Evolutionary conservation across 2,329 filamentous ascomycete genomes (phyloP), one percentile per base, ranked within the genome.

Genomic region (Diaporthe sp.): DNA sequence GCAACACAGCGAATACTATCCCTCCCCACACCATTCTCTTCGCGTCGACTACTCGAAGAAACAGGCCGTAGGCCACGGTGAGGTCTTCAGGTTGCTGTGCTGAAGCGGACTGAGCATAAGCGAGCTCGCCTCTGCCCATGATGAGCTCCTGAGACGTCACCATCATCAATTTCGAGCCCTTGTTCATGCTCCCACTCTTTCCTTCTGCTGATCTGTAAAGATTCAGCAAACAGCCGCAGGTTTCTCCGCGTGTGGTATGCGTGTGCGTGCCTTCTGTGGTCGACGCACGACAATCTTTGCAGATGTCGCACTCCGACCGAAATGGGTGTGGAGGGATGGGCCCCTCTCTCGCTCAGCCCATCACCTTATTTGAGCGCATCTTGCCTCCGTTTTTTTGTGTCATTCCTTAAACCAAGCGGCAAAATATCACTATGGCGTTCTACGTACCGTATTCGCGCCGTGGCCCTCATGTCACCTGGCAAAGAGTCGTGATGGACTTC

Each of bases 1-100:
- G 75, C 62, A 80, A 79, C 78, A 80, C 77, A 74, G 12, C 58
- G 7, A 83, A 80, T 73, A 53, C 68, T 78, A 49, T 79, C 70
- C 77, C 80, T 17, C 81, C 82, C 9, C 87, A 88, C 76, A 81
- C 85, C 58, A 87, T 96, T 75, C 90, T 98, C 74, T 86, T 95
- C 61, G 91, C 93, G 42, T 44, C 49, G 10, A 51, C 10, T 4
- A n/a, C 22, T n/a, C 8, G 3, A 51, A 51, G 22, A 13, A 51
- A n/a, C 10, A 13, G 8, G 4, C 10, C 49, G 7, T n/a, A 3
- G 7, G n/a, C 19, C 46, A 49, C 19, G 4, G 46, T 5, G 49
- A n/a, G 22, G 2, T 3, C 49, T n/a, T n/a, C n/a, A 51, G 7
- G 22, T 10, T n/a, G 22, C n/a, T 25, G n/a, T 3, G 10, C n/a